These are phyloP conservation scores for Metarhizium rileyi DNA, from an alignment of 2,329 filamentous ascomycete species.

Conservation along the genomic window DNA sequence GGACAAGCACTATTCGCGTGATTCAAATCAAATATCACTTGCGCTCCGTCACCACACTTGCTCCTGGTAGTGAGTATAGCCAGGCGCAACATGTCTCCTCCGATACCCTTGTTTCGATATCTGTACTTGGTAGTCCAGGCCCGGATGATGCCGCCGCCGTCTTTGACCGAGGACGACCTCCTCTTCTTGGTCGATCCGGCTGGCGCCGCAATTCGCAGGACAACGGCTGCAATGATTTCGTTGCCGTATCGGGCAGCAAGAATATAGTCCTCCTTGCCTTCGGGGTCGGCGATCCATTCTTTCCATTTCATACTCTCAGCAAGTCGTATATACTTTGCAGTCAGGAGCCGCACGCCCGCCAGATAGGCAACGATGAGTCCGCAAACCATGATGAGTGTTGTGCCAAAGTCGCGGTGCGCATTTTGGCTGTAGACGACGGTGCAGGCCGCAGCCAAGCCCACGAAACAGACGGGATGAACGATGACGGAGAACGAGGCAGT, in stretches of 20 bases:
- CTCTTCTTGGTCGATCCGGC: slow-evolving; percentile 2
- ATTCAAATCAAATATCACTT: slow-evolving; percentile 59
- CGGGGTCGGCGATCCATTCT: slow-evolving; percentile 38
- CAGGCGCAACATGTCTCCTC: slow-evolving; percentile 60
- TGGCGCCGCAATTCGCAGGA: slow-evolving; percentile 47
- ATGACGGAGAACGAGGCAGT: slow-evolving; percentile 53
- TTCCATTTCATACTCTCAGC: slow-evolving; percentile 55
- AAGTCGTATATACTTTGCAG: slow-evolving; percentile 49
- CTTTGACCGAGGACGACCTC: slow-evolving; percentile 20
- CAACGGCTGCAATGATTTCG: slow-evolving; percentile 59
- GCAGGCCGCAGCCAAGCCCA: slow-evolving; percentile 30
- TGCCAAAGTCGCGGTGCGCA: slow-evolving; percentile 38
- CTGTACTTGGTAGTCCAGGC: slow-evolving; percentile 69
- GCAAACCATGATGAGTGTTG: slow-evolving; percentile 43
- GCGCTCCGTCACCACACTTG: slow-evolving; percentile 49
- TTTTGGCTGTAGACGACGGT: slow-evolving; percentile 29
- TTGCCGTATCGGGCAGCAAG: slow-evolving; percentile 56
- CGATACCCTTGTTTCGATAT: slow-evolving; percentile 63
- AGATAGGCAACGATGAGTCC: slow-evolving; percentile 55
- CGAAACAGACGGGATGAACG: slow-evolving; percentile 46
- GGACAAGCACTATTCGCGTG: slow-evolving; percentile 63
- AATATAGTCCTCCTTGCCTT: slow-evolving; percentile 39
- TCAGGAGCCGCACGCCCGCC: slow-evolving; percentile 48
- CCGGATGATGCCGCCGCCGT: slow-evolving; percentile 56
- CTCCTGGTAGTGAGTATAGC: slow-evolving; percentile 56